phyloP scores from a whole-genome alignment of 2,329 filamentous ascomycete species.

The Bipolaris bicolor region DNA sequence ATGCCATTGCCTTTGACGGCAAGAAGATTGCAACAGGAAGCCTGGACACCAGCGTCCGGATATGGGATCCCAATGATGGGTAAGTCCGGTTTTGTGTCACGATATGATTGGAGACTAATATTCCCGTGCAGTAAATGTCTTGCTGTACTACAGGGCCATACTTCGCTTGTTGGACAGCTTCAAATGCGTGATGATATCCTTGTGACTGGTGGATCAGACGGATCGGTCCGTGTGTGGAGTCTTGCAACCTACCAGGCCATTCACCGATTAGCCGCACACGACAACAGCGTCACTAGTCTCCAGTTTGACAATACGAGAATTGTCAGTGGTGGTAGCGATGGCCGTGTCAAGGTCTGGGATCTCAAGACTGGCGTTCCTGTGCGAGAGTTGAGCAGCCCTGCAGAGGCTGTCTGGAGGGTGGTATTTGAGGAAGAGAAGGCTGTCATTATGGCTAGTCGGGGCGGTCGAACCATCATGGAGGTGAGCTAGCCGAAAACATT shows the following conservation, averaged over 20 bases:
- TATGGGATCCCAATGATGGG: constrained; percentile 93
- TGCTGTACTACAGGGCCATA: constrained; percentile 94
- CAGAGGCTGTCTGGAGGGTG: constrained; percentile 95
- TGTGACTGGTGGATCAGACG: constrained; percentile 94
- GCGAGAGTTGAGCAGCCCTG: constrained; percentile 86
- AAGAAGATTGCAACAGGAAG: constrained; percentile 92
- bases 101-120: constrained; percentile 15
- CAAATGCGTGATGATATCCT: constrained; percentile 95
- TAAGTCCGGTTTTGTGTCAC: constrained; percentile 54
- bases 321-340: constrained; percentile 94
- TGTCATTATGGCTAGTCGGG: constrained; percentile 88
- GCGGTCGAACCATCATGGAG: constrained; percentile 94
- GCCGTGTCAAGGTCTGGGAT: constrained; percentile 98
- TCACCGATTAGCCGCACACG: constrained; percentile 91
- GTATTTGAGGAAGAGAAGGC: constrained; percentile 99
- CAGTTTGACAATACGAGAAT: constrained; percentile 97
- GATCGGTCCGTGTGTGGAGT: constrained; percentile 95
- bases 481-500: constrained; percentile 59
- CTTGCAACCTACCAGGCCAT: constrained; percentile 88
- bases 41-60: constrained; percentile 92
- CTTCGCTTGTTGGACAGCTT: constrained; percentile 92
- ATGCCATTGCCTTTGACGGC: constrained; percentile 97
- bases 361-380: constrained; percentile 89
- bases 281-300: constrained; percentile 96
- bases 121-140: constrained; percentile 66